Percentiles rank a stretch among this genome's conserved stretches.
These are phyloP conservation scores for Gautieria morchelliformis DNA, from an alignment of 768 basidiomycete genomes.

Conservation along the genomic window DNA sequence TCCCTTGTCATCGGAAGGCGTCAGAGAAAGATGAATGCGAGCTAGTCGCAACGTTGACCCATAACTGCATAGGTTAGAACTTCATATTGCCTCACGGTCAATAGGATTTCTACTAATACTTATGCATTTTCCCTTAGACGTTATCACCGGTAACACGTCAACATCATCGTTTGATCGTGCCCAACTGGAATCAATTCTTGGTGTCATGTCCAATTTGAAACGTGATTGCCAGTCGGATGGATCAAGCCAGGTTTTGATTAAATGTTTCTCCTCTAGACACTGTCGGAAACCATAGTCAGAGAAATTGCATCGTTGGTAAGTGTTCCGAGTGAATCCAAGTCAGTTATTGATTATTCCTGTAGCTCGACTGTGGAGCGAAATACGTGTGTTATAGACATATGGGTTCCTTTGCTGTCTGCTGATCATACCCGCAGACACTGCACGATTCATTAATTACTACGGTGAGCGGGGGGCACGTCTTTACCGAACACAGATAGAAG, in stretches of 20 bases:
- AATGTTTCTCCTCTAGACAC: background rate
- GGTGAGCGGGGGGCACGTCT: background rate
- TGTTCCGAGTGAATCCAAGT: background rate
- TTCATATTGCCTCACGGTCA: background rate
- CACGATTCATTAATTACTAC: background rate
- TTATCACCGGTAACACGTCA: slow-evolving; percentile 48
- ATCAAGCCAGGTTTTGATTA: background rate
- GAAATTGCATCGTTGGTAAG: background rate
- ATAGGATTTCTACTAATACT: background rate
- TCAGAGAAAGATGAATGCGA: slow-evolving; percentile 30
- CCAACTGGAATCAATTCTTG: slow-evolving; percentile 38
- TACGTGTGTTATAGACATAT: background rate
- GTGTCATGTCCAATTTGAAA: slow-evolving; percentile 36
- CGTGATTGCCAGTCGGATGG: slow-evolving; percentile 22
- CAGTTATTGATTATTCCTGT: background rate
- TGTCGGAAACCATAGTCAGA: background rate
- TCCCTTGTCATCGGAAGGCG: slow-evolving; percentile 39
- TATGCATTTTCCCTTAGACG: slow-evolving; percentile 29
- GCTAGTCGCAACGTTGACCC: slow-evolving; percentile 42
- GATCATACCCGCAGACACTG: background rate
- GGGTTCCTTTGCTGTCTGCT: background rate
- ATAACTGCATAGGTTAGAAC: slow-evolving; percentile 41
- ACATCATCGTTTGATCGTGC: slow-evolving; percentile 47
- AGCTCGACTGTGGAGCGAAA: background rate
- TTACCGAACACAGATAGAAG: background rate